Percentiles rank a stretch among this genome's conserved stretches.
Conservation (phyloP, 1,284 basidiomycete genomes). For the Termitomyces sp. region DNA sequence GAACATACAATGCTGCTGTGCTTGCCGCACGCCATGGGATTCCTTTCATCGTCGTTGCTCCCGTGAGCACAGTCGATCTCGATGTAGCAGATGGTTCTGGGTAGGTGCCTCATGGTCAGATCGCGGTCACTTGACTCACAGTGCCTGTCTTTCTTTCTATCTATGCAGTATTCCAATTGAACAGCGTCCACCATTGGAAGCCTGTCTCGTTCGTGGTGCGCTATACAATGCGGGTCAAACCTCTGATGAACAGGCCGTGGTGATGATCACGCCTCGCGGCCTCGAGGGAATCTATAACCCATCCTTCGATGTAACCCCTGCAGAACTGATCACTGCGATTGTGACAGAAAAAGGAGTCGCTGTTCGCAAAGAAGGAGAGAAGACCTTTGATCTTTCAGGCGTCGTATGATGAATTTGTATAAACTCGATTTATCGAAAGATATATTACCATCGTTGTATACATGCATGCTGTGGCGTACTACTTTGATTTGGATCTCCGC, state of each 20-base stretch:
- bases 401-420: slow-evolving; percentile 34
- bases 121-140: not conserved
- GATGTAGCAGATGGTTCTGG: slow-evolving; percentile 66
- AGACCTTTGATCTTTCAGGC: slow-evolving; percentile 48
- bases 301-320: slow-evolving; percentile 91
- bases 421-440: not conserved
- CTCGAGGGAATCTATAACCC: slow-evolving; percentile 81
- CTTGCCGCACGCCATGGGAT: slow-evolving; percentile 80
- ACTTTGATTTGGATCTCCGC: not conserved
- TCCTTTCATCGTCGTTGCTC: slow-evolving; percentile 87
- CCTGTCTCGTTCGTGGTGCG: slow-evolving; percentile 79
- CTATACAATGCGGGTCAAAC: slow-evolving; percentile 49
- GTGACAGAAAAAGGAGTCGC: slow-evolving; percentile 89
- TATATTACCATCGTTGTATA: not conserved
- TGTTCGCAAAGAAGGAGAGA: slow-evolving; percentile 48
- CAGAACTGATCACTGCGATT: slow-evolving; percentile 77
- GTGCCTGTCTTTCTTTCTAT: slow-evolving; percentile 4
- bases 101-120: slow-evolving; percentile 37
- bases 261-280: slow-evolving; percentile 70
- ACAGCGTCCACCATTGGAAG: slow-evolving; percentile 81
- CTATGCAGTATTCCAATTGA: slow-evolving; percentile 85
- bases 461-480: not conserved
- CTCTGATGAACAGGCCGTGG: slow-evolving; percentile 50
- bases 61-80: slow-evolving; percentile 85
- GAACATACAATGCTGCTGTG: slow-evolving; percentile 88